phyloP scores from a whole-genome alignment of 2,329 filamentous ascomycete genomes.

The Pseudocercospora macadamiae region DNA sequence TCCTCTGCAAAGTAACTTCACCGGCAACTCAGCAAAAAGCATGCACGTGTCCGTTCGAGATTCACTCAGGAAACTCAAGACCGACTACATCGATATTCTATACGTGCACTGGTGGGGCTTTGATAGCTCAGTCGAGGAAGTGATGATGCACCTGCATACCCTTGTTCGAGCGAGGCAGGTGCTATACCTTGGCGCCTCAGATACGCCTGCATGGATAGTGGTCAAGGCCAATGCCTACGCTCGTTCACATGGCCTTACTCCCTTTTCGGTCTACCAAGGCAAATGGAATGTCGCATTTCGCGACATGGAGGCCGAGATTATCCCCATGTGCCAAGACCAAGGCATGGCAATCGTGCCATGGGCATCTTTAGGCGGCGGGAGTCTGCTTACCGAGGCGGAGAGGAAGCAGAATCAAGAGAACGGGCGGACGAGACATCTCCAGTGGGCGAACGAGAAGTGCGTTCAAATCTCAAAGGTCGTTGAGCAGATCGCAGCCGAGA shows the following conservation, averaged over 20 bases:
- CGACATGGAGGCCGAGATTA: slow-evolving; percentile 57
- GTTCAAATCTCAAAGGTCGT: slow-evolving; percentile 56
- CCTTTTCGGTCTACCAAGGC: slow-evolving; percentile 71
- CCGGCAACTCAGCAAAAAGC: slow-evolving; percentile 65
- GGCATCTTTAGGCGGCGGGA: slow-evolving; percentile 48
- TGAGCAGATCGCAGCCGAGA: slow-evolving; percentile 60
- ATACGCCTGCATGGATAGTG: slow-evolving; percentile 66
- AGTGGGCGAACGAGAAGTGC: neutral
- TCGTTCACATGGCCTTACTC: slow-evolving; percentile 66
- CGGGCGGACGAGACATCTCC: neutral
- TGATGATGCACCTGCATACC: slow-evolving; percentile 69
- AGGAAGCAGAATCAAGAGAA: neutral
- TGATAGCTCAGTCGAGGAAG: slow-evolving; percentile 57
- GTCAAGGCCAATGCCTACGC: slow-evolving; percentile 52
- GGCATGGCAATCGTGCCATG: slow-evolving; percentile 63
- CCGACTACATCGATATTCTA: slow-evolving; percentile 67
- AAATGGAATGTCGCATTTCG: slow-evolving; percentile 45
- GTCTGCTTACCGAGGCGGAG: neutral
- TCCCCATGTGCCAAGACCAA: slow-evolving; percentile 65
- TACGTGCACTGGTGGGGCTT: slow-evolving; percentile 43
- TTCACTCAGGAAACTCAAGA: slow-evolving; percentile 57
- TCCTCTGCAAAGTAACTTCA: slow-evolving; percentile 49
- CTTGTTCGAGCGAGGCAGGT: slow-evolving; percentile 65
- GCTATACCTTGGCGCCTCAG: slow-evolving; percentile 67
- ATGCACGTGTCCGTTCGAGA: slow-evolving; percentile 53